Conservation (phyloP, 352 stramenopile species). For the Phytophthora tentaculata region DNA sequence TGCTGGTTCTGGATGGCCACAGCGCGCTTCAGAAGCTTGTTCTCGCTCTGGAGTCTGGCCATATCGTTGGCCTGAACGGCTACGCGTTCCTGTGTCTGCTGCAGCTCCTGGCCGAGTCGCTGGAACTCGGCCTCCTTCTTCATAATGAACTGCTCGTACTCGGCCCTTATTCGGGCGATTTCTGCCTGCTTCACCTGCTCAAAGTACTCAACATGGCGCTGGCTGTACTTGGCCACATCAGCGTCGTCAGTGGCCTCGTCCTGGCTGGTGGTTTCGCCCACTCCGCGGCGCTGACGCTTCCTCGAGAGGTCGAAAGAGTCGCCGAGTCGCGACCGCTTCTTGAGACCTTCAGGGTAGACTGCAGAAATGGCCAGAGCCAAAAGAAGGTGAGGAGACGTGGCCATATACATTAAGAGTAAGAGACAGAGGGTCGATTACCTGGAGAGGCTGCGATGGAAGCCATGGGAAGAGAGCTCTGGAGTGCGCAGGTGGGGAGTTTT, state of each 20-base stretch:
- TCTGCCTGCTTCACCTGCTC: conserved; percentile 87
- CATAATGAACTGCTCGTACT: conserved; percentile 87
- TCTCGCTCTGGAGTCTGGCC: conserved; percentile 78
- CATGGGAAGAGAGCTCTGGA: conserved; percentile 37
- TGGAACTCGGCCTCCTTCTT: conserved; percentile 84
- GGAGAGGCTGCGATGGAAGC: conserved; percentile 79
- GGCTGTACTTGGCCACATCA: conserved; percentile 84
- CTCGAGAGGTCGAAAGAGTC: conserved; percentile 63
- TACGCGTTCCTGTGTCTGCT: conserved; percentile 47
- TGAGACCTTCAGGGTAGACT: conserved; percentile 67
- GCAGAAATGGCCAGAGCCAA: neutral
- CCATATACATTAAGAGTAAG: neutral
- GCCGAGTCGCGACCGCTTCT: conserved; percentile 75
- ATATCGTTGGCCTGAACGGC: conserved; percentile 57
- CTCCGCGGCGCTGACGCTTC: conserved; percentile 58
- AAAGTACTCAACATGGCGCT: conserved; percentile 89
- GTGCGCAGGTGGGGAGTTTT: conserved; percentile 25
- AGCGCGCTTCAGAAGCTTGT: conserved; percentile 84
- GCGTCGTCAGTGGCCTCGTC: conserved; percentile 36
- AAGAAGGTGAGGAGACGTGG: neutral
- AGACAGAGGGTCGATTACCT: conserved; percentile 23
- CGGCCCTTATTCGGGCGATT: conserved; percentile 75
- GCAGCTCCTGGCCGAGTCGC: conserved; percentile 58
- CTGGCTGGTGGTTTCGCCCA: conserved; percentile 18
- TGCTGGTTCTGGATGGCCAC: conserved; percentile 90